Evolutionary conservation across 2,329 filamentous ascomycete genomes (phyloP).

Genomic region (Fusarium hainanense): DNA sequence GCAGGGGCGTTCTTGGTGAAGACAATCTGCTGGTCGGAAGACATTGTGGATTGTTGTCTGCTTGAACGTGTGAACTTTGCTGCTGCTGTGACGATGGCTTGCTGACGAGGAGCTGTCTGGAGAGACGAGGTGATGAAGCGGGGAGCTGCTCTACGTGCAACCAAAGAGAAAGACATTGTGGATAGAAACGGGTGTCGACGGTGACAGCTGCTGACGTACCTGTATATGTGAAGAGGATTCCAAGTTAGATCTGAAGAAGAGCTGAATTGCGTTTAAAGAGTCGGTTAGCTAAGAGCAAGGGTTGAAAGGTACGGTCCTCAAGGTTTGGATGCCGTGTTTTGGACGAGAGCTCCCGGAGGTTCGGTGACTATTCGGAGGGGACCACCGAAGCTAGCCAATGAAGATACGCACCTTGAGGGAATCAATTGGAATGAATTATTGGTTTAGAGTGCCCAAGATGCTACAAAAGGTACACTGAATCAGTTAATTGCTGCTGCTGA

Average conservation of each 20-base stretch:
- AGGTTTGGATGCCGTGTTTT: constrained; percentile 22
- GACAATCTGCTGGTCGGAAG: constrained; percentile 62
- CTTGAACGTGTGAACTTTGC: constrained; percentile 49
- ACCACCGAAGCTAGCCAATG: constrained; percentile 14
- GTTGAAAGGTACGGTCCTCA: constrained; percentile 3
- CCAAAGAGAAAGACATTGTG: constrained; percentile 41
- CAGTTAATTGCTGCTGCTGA: constrained; percentile 23
- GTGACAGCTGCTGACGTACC: constrained; percentile 29
- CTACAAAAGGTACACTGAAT: constrained; percentile 1
- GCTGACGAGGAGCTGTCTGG: constrained; percentile 28
- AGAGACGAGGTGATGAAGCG: constrained; percentile 35
- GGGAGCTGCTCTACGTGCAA: constrained; percentile 42
- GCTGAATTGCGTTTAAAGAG: constrained; percentile 1
- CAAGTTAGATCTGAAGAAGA: not conserved
- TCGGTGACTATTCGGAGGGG: constrained; percentile 32
- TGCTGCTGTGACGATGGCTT: constrained; percentile 18
- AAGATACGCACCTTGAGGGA: constrained; percentile 9
- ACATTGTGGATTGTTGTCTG: constrained; percentile 56
- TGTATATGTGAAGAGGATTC: constrained; percentile 9
- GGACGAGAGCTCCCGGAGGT: constrained; percentile 25
- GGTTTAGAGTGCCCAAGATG: not conserved
- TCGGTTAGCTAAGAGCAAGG: constrained; percentile 8
- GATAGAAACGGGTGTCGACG: not conserved
- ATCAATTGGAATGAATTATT: constrained; percentile 1
- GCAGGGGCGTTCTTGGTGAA: constrained; percentile 69